A percentile compares a stretch with the other conserved stretches of the same genome.
Evolutionary conservation across 164 flowering plant species (phyloP).

Genomic region (Taxillus chinensis): DNA sequence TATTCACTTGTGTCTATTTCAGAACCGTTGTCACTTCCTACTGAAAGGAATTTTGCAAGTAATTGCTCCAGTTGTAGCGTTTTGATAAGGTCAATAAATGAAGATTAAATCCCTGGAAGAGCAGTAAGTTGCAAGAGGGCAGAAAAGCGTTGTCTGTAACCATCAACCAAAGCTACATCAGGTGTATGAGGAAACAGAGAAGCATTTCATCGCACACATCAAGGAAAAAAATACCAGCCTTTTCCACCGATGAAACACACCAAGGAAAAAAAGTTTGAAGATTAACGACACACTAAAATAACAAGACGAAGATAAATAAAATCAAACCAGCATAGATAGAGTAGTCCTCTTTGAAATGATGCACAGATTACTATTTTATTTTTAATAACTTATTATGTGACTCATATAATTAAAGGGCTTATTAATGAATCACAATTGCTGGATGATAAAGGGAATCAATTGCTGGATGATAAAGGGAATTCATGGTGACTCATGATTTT

Average conservation of each 20-base stretch:
- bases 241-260: constrained; percentile 52
- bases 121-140: constrained; percentile 51
- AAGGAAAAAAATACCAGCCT: constrained; percentile 88
- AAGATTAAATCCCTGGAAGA: constrained; percentile 64
- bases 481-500: no score
- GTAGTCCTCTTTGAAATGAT: neutral
- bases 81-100: constrained; percentile 51
- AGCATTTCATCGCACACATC: constrained; percentile 74
- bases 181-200: constrained; percentile 64
- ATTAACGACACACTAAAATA: neutral
- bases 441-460: no score
- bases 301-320: neutral
- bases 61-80: constrained; percentile 59
- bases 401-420: no score
- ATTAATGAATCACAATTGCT: no score
- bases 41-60: constrained; percentile 28
- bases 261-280: neutral
- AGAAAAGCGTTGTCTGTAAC: constrained; percentile 45
- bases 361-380: no score
- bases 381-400: no score
- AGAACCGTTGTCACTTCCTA: constrained; percentile 22
- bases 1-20: constrained; percentile 16
- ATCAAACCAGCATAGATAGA: neutral
- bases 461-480: no score
- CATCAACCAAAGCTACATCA: constrained; percentile 46